Evolutionary conservation across 768 basidiomycete species (phyloP), one percentile per base, ranked within the genome.

Genomic region (Suillus subalutaceus): DNA sequence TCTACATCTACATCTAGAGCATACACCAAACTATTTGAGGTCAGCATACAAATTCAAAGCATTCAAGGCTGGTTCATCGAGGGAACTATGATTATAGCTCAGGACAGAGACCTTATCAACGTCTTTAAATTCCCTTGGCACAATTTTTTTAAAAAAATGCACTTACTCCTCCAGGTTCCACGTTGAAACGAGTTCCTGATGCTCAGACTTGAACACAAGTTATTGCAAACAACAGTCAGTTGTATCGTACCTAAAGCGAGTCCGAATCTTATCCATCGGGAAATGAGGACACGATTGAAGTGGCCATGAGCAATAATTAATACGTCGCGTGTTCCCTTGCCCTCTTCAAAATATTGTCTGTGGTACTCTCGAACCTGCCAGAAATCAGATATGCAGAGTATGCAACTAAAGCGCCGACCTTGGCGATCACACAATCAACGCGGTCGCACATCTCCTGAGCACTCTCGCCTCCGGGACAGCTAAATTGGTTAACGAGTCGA

Each of bases 241-340:
- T 16, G 16, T 18, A 60, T 72, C 79, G 15, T 77, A 87, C 88
- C 89, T 44, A 86, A 77, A 13, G 76, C 75, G 30, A 93, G 79
- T 4, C 88, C 87, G 71, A 93, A 86, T 32, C 84, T 78, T 67
- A 92, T 86, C 94, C 94, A 97, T 57, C 94, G 90, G 16, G 93
- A 81, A 63, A 96, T 90, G 70, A 94, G 81, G 57, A 86, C 85
- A 48, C 91, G 86, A 63, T 85, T 92, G 75, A 88, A 87, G 77
- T 95, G 91, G 1, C 92, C 95, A 76, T 98, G 96, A 1, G 94
- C 93, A 66, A 98, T 88, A 72, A 99, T 90, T 66, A 96, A 84
- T 12, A 95, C 90, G 71, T 97, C 94, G 26, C 91, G 85, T 26
- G 85, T 84, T 63, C 89, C 83, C 20, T 83, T 79, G 1, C 87